Evolutionary conservation across 2,329 filamentous ascomycete genomes (phyloP), one percentile per base, ranked within the genome.

Genomic region (Chalara sp.): DNA sequence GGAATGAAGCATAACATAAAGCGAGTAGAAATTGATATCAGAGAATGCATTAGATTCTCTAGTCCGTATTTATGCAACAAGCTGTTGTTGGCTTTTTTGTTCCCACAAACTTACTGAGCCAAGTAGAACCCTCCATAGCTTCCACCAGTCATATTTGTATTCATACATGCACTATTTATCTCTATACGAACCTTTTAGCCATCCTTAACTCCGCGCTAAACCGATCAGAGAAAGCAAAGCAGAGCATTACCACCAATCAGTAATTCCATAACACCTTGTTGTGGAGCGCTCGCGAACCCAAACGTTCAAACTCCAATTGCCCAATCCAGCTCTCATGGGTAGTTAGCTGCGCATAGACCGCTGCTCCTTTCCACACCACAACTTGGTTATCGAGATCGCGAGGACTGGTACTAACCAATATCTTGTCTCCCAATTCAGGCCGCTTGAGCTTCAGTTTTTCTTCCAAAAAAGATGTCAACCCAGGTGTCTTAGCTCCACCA

Each of bases 301-400:
- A 67, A 53, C 89, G 80, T 71, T 96, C 90, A 69, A 92, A 96
- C 74, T 97, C 92, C 61, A 86, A 76, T 44, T 82, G 80, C 11
- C 85, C 86, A 63, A 97, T 89, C 93, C 93, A 99, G 62, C 87
- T 93, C 68, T 99, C 93, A 70, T 97, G 97, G 12, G 89, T 91
- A 44, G 73, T 74, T 53, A 84, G 80, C 60, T 97, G 72, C 3
- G 89, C 91, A 74, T 96, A 99, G 12, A 99, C 91, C 65, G 90
- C 96, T 1, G 89, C 93, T 4, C 93, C 93, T 76, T 99, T 99
- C 93, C 93, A 99, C 6, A 86, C 84, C 48, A 97, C 87, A n/a
- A 97, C 91, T 70, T 96, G 90, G 53, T 93, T 89, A 69, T 99
- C 93, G 73, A 99, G 86, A 61, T 99, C 93, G 61, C 92, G 78